Conservation (phyloP, 768 basidiomycete species). For the Mrakia blollopis region DNA sequence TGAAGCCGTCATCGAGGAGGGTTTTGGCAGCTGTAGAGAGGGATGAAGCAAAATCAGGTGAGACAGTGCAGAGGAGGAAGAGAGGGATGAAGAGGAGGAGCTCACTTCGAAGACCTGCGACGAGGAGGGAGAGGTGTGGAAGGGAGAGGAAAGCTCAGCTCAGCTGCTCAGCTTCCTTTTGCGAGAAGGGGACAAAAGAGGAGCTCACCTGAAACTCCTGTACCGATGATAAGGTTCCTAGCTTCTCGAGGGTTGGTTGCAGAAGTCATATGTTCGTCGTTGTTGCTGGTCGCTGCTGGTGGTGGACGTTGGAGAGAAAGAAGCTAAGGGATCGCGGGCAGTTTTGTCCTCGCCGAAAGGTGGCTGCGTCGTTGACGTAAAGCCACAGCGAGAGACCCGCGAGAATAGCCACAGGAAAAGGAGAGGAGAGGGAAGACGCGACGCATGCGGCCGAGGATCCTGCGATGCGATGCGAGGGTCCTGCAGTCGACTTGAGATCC, state of each 20-base stretch:
- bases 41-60: neutral
- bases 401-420: too few species aligned
- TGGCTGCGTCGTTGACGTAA: too few species aligned
- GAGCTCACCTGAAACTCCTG: neutral
- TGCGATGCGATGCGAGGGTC: too few species aligned
- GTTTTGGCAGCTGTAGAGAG: neutral
- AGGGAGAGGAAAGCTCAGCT: neutral
- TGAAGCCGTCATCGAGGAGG: neutral
- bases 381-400: too few species aligned
- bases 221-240: neutral
- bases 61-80: neutral
- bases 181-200: neutral
- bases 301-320: too few species aligned
- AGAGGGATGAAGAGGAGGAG: neutral
- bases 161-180: neutral
- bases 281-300: too few species aligned
- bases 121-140: neutral
- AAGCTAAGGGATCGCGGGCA: too few species aligned
- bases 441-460: too few species aligned
- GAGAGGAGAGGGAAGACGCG: too few species aligned
- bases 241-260: neutral
- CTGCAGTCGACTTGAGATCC: too few species aligned
- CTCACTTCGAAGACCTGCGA: constrained; percentile 8
- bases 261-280: too few species aligned
- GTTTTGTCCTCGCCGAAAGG: too few species aligned